Conservation (phyloP, 1,284 basidiomycete species). For the Microstroma glucosiphilum region DNA sequence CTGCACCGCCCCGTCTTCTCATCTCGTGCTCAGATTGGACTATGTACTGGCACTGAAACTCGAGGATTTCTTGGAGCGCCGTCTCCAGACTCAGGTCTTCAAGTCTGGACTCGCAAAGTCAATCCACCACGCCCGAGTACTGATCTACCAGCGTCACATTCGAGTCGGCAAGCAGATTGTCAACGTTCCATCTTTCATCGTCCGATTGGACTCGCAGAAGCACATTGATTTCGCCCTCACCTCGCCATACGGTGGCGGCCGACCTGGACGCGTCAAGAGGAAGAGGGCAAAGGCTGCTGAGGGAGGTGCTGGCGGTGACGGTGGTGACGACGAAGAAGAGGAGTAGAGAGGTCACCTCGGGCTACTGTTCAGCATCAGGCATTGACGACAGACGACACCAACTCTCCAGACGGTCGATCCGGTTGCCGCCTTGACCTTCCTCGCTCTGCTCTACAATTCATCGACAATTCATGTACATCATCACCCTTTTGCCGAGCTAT, state of each 20-base stretch:
- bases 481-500: too few species aligned
- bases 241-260: constrained; percentile 94
- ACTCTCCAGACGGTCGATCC: too few species aligned
- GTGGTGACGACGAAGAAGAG: constrained; percentile 69
- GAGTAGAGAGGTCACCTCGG: constrained; percentile 11
- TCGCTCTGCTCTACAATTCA: too few species aligned
- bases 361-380: too few species aligned
- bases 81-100: constrained; percentile 99
- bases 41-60: constrained; percentile 98
- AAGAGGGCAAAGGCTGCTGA: constrained; percentile 92
- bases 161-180: constrained; percentile 99
- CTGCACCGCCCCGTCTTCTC: not conserved
- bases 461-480: too few species aligned
- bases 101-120: constrained; percentile 96
- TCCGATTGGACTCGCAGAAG: constrained; percentile 60
- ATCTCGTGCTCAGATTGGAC: constrained; percentile 54
- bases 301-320: constrained; percentile 78
- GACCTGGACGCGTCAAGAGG: constrained; percentile 95
- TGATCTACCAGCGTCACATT: constrained; percentile 95
- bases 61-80: constrained; percentile 99
- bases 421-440: too few species aligned
- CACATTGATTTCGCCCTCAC: constrained; percentile 99
- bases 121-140: constrained; percentile 96
- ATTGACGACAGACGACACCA: too few species aligned
- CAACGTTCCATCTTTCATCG: constrained; percentile 98